Percentiles rank a stretch among this genome's conserved stretches.
Conservation (phyloP, 768 basidiomycete species). For the Mrakia blollopis region DNA sequence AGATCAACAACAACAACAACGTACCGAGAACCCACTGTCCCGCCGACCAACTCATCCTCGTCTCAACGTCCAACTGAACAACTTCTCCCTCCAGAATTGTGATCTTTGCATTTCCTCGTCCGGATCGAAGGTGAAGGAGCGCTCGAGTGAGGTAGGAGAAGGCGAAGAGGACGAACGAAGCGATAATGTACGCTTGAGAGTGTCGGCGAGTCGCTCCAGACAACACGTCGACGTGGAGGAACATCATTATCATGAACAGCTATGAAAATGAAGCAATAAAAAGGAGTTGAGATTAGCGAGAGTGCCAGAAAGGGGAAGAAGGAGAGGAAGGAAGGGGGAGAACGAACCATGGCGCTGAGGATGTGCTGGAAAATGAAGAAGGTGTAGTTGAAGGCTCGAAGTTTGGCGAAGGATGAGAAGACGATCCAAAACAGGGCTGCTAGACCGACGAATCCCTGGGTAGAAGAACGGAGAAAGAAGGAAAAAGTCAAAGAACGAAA, state of each 20-base stretch:
- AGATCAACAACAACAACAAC: background rate
- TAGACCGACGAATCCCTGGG: background rate
- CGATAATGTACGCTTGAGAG: constrained; percentile 1
- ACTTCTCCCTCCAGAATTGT: background rate
- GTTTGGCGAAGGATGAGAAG: constrained; percentile 2
- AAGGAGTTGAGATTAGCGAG: no score
- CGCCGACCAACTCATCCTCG: constrained; percentile 2
- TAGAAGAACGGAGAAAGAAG: background rate
- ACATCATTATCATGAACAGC: constrained; percentile 1
- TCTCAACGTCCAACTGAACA: background rate
- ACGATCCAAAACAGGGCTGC: constrained; percentile 1
- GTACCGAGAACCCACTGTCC: constrained; percentile 6
- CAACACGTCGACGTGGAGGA: background rate
- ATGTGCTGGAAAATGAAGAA: constrained; percentile 9
- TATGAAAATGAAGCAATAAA: no score
- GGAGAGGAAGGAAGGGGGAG: no score
- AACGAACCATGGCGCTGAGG: background rate
- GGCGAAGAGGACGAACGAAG: background rate
- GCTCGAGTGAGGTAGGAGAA: background rate
- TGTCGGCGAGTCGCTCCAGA: background rate
- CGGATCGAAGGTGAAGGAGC: background rate
- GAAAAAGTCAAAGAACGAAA: background rate
- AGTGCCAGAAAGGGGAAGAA: no score
- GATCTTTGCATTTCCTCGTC: background rate
- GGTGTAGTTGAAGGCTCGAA: background rate